phyloP scores from a whole-genome alignment of 805 yeast species.

The Yamadazyma kitorensis region DNA sequence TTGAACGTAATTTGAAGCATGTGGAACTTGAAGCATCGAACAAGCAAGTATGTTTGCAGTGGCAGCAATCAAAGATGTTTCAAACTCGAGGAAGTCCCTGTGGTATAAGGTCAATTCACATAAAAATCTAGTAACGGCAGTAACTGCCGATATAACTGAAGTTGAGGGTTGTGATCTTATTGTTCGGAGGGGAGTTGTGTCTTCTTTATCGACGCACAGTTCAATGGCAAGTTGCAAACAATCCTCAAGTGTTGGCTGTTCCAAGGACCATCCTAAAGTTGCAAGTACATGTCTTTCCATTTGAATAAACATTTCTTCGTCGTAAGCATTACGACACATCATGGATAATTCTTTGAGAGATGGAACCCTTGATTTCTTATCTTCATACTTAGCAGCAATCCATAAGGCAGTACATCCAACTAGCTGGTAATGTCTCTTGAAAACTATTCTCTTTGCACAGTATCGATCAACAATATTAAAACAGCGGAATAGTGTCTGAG shows the following conservation, averaged over 20 bases:
- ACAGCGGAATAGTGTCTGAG: conserved; percentile 42
- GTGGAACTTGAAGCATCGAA: conserved; percentile 48
- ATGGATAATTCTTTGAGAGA: conserved; percentile 50
- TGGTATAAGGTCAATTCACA: conserved; percentile 54
- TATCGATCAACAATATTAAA: conserved; percentile 45
- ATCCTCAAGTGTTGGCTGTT: conserved; percentile 52
- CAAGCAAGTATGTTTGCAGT: conserved; percentile 54
- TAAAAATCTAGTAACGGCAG: conserved; percentile 53
- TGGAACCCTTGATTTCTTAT: conserved; percentile 57
- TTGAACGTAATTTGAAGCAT: conserved; percentile 37
- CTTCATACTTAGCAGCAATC: conserved; percentile 54
- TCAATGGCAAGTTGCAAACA: conserved; percentile 43
- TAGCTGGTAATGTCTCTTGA: conserved; percentile 45
- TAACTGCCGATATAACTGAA: conserved; percentile 47
- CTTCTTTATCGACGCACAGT: conserved; percentile 10
- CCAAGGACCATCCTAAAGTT: conserved; percentile 53
- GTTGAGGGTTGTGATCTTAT: conserved; percentile 12
- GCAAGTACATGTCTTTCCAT: conserved; percentile 68
- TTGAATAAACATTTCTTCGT: conserved; percentile 49
- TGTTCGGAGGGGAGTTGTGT: conserved; percentile 26
- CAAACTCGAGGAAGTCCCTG: conserved; percentile 43
- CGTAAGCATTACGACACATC: conserved; percentile 60
- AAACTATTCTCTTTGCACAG: conserved; percentile 45
- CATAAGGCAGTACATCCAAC: conserved; percentile 48
- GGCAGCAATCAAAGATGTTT: conserved; percentile 46